A percentile compares a stretch with the other conserved stretches of the same genome.
phyloP scores from a whole-genome alignment of 495 filamentous ascomycete genomes.

The Talaromyces nanjingensis region DNA sequence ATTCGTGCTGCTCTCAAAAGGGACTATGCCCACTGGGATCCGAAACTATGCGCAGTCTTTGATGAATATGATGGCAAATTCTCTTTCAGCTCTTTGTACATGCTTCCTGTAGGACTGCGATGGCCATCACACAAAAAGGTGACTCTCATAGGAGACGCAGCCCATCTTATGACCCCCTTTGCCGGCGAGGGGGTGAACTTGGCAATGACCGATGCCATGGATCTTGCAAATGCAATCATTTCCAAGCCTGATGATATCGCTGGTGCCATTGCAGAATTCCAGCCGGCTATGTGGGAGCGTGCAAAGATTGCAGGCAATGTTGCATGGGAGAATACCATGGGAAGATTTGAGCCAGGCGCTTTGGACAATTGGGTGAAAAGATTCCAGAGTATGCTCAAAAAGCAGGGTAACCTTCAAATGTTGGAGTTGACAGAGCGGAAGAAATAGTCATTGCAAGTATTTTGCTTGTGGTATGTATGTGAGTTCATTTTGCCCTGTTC shows the following conservation, averaged over 20 bases:
- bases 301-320: neutral
- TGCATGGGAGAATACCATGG: conserved; percentile 1
- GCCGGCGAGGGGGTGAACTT: conserved; percentile 51
- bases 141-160: conserved; percentile 52
- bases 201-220: conserved; percentile 47
- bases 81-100: conserved; percentile 28
- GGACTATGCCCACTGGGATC: conserved; percentile 21
- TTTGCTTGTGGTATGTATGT: no score
- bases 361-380: neutral
- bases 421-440: neutral
- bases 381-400: neutral
- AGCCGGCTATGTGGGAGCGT: conserved; percentile 1
- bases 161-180: conserved; percentile 54
- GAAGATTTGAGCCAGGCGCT: neutral
- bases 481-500: no score
- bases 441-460: neutral
- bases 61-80: conserved; percentile 5
- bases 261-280: neutral
- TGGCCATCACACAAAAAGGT: conserved; percentile 30
- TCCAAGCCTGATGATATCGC: conserved; percentile 2
- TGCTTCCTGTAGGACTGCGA: conserved; percentile 47
- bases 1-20: conserved; percentile 13
- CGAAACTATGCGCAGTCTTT: conserved; percentile 14
- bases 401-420: neutral
- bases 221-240: conserved; percentile 36